Evolutionary conservation across 495 filamentous ascomycete genomes (phyloP), one percentile per base, ranked within the genome.

Genomic region (Bacidia rubella): DNA sequence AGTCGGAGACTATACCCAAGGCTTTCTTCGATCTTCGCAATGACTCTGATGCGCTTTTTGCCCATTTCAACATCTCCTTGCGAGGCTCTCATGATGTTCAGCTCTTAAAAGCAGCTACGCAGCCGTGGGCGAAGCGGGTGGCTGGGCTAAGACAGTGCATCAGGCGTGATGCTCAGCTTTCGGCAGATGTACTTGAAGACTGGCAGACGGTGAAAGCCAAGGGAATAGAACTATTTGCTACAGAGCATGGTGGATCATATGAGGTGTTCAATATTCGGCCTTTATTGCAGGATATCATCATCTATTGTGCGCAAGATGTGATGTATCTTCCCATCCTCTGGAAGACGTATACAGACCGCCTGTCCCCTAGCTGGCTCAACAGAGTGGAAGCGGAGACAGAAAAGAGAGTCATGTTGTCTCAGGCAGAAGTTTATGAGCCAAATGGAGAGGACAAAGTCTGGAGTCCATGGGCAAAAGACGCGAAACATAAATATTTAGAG

Each of bases 11-110:
- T 3, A 63, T 66, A 5, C 32, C 51, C 1, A 69, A 71, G 29
- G 66, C 59, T n/a, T 59, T 70, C 26, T 68, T 71, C 26, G 67
- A 70, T 53, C 62, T 68, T 41, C 63, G 67, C 12, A 64, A 74
- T 53, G 74, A 79, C 53, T 74, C 78, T 0, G 74, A 81, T 52
- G 77, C 76, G 1, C 57, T 82, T 0, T 78, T 65, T 51, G 46
- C 49, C 45, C 74, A 70, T 19, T 79, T 60, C 54, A 41, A 57
- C 3, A 57, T 75, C 24, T 25, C 53, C 0, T 58, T 75, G 0
- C 54, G 41, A 1, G 73, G 75, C 0, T 54, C 79, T 1, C 32
- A 68, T 1, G 77, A 81, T 52, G 39, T 82, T 10, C 79, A 82
- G 58, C 65, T 82, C 0, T 73, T 82, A 71, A 74, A 82, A 49